A percentile compares a stretch with the other conserved stretches of the same genome.
phyloP scores from a whole-genome alignment of 768 basidiomycete genomes.

The Tephrocybe sp. region DNA sequence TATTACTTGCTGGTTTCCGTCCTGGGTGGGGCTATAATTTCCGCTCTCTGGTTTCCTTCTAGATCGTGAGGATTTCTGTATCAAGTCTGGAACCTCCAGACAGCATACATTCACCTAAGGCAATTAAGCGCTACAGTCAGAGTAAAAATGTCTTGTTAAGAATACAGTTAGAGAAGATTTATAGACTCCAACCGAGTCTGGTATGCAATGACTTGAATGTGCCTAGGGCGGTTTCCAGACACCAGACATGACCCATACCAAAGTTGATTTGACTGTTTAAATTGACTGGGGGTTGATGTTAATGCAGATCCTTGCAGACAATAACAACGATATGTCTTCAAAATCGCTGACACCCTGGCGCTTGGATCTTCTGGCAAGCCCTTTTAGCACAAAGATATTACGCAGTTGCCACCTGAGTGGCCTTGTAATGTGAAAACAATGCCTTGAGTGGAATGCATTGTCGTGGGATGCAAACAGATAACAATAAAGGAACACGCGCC shows the following conservation, averaged over 20 bases:
- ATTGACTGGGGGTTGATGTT: background rate
- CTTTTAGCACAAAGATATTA: background rate
- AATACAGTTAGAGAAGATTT: no score
- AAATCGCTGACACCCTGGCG: constrained; percentile 19
- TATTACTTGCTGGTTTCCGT: constrained; percentile 37
- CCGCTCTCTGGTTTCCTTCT: constrained; percentile 29
- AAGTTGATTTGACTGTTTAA: no score
- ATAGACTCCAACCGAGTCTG: no score
- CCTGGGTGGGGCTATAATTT: constrained; percentile 24
- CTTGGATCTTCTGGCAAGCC: constrained; percentile 9
- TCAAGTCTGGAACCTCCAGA: no score
- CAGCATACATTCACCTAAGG: no score
- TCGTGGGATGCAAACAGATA: constrained; percentile 20
- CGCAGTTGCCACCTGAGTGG: background rate
- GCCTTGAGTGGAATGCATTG: background rate
- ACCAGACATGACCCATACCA: no score
- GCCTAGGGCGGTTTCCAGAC: no score
- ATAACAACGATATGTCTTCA: constrained; percentile 37
- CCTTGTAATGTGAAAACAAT: background rate
- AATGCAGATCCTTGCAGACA: constrained; percentile 27
- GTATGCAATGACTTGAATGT: no score
- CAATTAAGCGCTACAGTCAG: no score
- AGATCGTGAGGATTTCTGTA: no score
- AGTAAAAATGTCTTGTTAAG: no score
- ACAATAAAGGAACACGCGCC: constrained; percentile 20